Percentiles rank a stretch among this genome's conserved stretches.
Conservation (phyloP, 2,329 filamentous ascomycete genomes). For the Chaetomium sp. region DNA sequence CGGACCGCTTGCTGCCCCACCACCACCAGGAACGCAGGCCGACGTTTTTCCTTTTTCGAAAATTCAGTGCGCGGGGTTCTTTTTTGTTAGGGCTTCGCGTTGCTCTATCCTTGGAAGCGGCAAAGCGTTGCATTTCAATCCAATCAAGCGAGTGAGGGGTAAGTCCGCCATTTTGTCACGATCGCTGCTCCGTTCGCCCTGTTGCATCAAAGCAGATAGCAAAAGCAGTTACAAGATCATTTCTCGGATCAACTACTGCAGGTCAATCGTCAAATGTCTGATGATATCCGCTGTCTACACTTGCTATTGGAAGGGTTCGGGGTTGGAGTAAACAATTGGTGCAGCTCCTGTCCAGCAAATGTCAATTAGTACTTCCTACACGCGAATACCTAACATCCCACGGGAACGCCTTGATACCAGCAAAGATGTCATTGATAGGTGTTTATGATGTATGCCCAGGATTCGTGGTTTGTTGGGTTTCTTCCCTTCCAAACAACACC, state of each 20-base stretch:
- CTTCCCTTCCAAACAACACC: too few relatives aligned
- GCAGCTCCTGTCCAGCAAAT: neutral
- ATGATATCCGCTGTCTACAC: neutral
- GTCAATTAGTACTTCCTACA: neutral
- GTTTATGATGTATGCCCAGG: neutral
- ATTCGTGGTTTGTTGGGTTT: neutral
- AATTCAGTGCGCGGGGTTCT: slow-evolving; percentile 34
- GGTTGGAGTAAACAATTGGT: neutral
- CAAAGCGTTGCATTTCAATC: slow-evolving; percentile 11
- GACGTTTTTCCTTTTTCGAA: slow-evolving; percentile 32
- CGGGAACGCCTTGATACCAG: neutral
- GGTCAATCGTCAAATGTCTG: neutral
- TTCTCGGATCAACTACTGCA: neutral
- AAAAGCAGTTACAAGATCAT: neutral
- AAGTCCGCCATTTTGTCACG: neutral
- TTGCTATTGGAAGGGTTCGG: neutral
- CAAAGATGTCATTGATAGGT: too few relatives aligned
- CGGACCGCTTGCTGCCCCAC: slow-evolving; percentile 30
- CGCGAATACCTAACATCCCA: neutral
- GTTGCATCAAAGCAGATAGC: neutral
- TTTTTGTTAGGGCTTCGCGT: slow-evolving; percentile 31
- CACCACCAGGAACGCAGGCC: slow-evolving; percentile 3
- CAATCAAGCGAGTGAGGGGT: slow-evolving; percentile 8
- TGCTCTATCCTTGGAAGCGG: slow-evolving; percentile 15
- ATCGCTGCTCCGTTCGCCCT: neutral